A percentile compares a stretch with the other conserved stretches of the same genome.
These are phyloP conservation scores for Camelina hispida DNA, from an alignment of 345 rosid species.

Conservation along the genomic window DNA sequence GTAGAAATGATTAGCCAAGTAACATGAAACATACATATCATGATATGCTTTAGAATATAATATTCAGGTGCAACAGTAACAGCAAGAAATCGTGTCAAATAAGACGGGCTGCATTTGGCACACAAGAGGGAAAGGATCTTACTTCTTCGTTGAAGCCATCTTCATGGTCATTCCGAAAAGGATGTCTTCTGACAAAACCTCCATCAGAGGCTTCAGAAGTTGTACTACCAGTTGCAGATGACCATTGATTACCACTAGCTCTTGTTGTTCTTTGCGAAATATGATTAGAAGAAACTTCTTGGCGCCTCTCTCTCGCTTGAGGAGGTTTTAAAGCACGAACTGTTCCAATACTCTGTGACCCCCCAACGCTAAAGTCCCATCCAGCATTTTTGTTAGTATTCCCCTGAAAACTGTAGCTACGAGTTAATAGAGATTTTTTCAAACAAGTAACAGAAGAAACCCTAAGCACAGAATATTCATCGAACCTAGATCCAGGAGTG, in stretches of 20 bases:
- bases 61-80: conserved; percentile 2
- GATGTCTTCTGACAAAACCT: conserved; percentile 51
- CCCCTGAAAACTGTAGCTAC: conserved; percentile 61
- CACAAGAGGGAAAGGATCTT: conserved; percentile 45
- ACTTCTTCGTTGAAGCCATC: conserved; percentile 62
- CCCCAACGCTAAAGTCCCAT: conserved; percentile 96
- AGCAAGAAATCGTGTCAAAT: conserved; percentile 19
- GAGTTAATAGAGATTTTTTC: conserved; percentile 36
- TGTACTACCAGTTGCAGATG: conserved; percentile 55
- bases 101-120: conserved; percentile 16
- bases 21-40: background rate
- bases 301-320: conserved; percentile 77
- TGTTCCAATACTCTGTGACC: conserved; percentile 66
- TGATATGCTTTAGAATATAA: background rate
- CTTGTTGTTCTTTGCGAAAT: conserved; percentile 58
- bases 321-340: conserved; percentile 77
- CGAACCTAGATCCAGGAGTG: conserved; percentile 70
- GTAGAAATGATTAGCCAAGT: background rate
- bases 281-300: conserved; percentile 60
- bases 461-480: conserved; percentile 31
- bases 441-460: conserved; percentile 30
- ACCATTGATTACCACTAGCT: conserved; percentile 53
- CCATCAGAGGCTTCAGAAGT: conserved; percentile 55
- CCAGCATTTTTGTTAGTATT: conserved; percentile 70
- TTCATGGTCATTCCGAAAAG: conserved; percentile 45